Evolutionary conservation across 345 rosid species (phyloP).

Genomic region (Leavenworthia alabamica): DNA sequence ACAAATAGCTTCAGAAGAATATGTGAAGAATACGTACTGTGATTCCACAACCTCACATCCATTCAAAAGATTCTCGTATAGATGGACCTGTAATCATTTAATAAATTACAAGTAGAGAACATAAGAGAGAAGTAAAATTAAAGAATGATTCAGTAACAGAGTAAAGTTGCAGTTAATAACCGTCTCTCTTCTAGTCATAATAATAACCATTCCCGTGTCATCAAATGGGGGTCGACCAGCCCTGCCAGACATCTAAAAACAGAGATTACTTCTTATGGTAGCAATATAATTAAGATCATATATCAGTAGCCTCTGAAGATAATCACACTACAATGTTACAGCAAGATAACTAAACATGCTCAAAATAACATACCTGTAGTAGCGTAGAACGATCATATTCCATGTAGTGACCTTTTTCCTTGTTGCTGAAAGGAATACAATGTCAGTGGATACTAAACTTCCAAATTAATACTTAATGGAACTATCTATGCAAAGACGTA

Average conservation of each 20-base stretch:
- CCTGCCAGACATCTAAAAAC: conserved; percentile 81
- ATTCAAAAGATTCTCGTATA: conserved; percentile 82
- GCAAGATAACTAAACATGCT: conserved; percentile 1
- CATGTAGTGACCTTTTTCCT: conserved; percentile 89
- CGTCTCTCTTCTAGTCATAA: conserved; percentile 96
- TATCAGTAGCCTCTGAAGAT: not conserved
- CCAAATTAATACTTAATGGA: not conserved
- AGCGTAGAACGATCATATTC: conserved; percentile 86
- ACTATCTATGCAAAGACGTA: conserved; percentile 37
- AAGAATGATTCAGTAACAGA: not conserved
- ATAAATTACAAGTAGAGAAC: conserved; percentile 10
- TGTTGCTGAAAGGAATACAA: conserved; percentile 53
- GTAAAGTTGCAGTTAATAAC: conserved; percentile 37
- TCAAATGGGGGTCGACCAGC: conserved; percentile 99
- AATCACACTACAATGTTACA: not conserved
- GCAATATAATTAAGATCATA: not conserved
- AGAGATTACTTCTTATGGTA: conserved; percentile 16
- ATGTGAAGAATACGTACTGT: conserved; percentile 48
- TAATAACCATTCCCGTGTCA: conserved; percentile 82
- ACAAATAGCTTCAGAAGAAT: not conserved
- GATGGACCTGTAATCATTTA: conserved; percentile 59
- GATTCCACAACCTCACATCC: conserved; percentile 98
- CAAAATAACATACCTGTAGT: conserved; percentile 54
- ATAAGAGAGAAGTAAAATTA: not conserved
- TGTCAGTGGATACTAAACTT: conserved; percentile 14